Evolutionary conservation across 2,329 filamentous ascomycete species (phyloP), one percentile per base, ranked within the genome.

Genomic region (Atkinsonella hypoxylon): DNA sequence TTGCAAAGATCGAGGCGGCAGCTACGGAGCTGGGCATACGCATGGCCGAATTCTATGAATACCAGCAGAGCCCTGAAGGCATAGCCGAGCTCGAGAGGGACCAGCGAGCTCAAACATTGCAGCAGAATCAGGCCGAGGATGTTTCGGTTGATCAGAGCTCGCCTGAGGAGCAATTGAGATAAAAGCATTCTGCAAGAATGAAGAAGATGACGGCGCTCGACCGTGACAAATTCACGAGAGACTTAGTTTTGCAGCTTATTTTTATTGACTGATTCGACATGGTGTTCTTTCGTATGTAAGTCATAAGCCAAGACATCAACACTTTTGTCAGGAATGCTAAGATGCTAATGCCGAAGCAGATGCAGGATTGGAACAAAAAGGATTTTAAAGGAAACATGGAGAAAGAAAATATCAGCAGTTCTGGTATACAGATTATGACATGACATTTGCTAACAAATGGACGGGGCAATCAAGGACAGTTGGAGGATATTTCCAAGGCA

Each of bases 11-110:
- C 49, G 75, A 81, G 56, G 67, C 72, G 42, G 70, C 74, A 2
- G 76, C 77, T 12, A 71, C 74, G 59, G 74, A 79, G 62, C 67
- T 81, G 32, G 76, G 74, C 7, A 67, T 77, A 57, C 70, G 73
- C 30, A 71, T 79, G 43, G 66, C 70, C 18, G 70, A 77, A 54
- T 78, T 75, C 55, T 72, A 77, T 53, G 74, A 77, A 45, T 68
- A 65, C 26, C 51, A 63, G 13, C 52, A 54, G 9, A 59, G 58
- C 2, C 53, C 59, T 7, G 62, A 64, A 42, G 59, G 61, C 12
- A 52, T 60, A 20, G 56, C 50, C 15, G 58, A 61, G 45, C 60
- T 65, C 41, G 57, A 61, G 40, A 53, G 55, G n/a, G 54, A 57
- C 31, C 50, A 58, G 32, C 49, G 45, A 44, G 47, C 18, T 10